Base-by-base conservation (phyloP, 2,329 filamentous ascomycete genomes). In the Diaporthe ampelina region DNA sequence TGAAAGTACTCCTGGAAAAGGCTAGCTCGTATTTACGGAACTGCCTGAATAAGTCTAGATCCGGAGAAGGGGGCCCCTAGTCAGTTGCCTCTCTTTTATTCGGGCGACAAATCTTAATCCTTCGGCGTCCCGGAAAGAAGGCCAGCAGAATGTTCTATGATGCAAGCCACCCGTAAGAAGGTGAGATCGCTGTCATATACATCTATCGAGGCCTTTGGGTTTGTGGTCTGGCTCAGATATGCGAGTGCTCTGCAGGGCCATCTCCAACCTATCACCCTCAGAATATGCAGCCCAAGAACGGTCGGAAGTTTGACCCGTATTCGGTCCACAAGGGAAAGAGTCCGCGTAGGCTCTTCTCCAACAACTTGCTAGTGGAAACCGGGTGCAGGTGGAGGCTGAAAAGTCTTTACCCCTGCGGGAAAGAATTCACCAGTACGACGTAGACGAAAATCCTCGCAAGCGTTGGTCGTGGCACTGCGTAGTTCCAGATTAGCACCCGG, bases 321-420 rank as follows among this genome's bases (percentile, higher is more conserved):
- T 26, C 10, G 58, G 15, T 17, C 58, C n/a, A 15, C 35, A 11
- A 21, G 29, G 26, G 29, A 52, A 24, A 35, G 19, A 37, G 11
- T 5, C 29, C 43, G n/a, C 43, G 40, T 35, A 13, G 29, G 43
- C 29, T 24, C 21, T 52, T 50, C 63, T 37, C 32, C 63, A 11
- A 48, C n/a, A 26, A 15, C 15, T 19, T 26, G n/a, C 29, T n/a
- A 26, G 35, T 67, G 63, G 45, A 48, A 63, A 26, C 24, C 21
- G 3, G 15, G n/a, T 32, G 48, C 3, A 32, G 40, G 63, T 54
- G 63, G 63, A 52, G 48, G 63, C 48, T 68, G 63, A 40, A 68
- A 68, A 68, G 63, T 37, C 63, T 68, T 68, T 68, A 68, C 63
- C 63, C 63, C n/a, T 24, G 48, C 63, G 63, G 63, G 32, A 68